A percentile compares a stretch with the other conserved stretches of the same genome.
These are phyloP conservation scores for Vigna hirtella DNA, from an alignment of 306 rosid genomes.

Conservation along the genomic window DNA sequence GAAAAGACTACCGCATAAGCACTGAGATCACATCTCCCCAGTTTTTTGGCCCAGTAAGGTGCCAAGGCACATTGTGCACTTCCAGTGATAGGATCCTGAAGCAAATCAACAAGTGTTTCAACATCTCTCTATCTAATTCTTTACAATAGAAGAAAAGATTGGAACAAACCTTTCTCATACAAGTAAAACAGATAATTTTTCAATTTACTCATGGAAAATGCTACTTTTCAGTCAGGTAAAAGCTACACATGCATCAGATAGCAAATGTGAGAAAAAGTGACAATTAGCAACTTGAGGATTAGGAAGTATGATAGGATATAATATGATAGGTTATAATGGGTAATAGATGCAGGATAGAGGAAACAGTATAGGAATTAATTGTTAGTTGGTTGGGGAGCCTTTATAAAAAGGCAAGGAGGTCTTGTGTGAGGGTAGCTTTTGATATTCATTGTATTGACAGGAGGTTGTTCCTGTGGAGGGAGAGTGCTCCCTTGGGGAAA, in stretches of 20 bases:
- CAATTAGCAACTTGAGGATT: background rate
- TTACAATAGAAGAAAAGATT: background rate
- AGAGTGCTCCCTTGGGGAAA: no score
- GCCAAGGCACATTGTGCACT: conserved; percentile 24
- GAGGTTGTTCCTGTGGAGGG: no score
- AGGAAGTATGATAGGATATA: no score
- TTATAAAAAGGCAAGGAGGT: no score
- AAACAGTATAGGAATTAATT: no score
- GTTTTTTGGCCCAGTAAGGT: conserved; percentile 64
- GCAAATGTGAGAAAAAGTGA: background rate
- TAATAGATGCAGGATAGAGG: no score
- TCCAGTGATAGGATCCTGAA: conserved; percentile 24
- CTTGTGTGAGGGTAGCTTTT: no score
- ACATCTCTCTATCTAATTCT: background rate
- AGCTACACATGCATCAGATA: background rate
- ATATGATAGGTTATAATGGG: no score
- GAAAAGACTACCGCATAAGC: conserved; percentile 64
- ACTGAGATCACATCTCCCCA: conserved; percentile 67
- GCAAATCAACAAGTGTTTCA: background rate
- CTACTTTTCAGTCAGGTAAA: background rate
- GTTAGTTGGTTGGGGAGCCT: no score
- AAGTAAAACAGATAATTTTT: background rate
- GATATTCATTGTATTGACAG: no score
- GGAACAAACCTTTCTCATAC: background rate
- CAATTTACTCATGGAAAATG: background rate